phyloP scores from a whole-genome alignment of 2,329 filamentous ascomycete genomes.

The Colletotrichum caudatum region DNA sequence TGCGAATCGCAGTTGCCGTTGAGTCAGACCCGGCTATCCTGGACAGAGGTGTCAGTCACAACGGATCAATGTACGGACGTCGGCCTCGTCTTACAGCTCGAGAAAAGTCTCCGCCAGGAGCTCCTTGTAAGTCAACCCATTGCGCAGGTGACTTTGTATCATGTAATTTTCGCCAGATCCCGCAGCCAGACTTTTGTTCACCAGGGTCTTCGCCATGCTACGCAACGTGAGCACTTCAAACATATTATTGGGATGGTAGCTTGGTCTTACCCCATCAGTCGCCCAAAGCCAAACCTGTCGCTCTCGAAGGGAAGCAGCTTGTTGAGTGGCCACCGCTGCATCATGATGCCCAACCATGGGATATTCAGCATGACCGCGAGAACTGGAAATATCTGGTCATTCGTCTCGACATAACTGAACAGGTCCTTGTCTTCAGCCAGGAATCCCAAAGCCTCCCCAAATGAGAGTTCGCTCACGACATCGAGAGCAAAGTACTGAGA shows the following conservation, averaged over 20 bases:
- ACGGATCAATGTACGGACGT: not conserved
- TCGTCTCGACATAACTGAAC: slow-evolving; percentile 42
- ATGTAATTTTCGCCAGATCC: slow-evolving; percentile 48
- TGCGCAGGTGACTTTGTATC: slow-evolving; percentile 47
- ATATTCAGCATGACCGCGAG: slow-evolving; percentile 44
- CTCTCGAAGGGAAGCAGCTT: slow-evolving; percentile 44
- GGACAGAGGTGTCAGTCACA: not conserved
- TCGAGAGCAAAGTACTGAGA: slow-evolving; percentile 45
- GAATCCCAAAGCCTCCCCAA: slow-evolving; percentile 47
- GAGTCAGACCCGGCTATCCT: slow-evolving; percentile 54
- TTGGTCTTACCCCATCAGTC: slow-evolving; percentile 43
- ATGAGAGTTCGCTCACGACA: slow-evolving; percentile 46
- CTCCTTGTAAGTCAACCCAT: slow-evolving; percentile 46
- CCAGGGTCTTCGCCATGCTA: slow-evolving; percentile 47
- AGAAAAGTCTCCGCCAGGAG: slow-evolving; percentile 46
- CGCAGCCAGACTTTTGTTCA: slow-evolving; percentile 44
- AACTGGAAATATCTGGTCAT: slow-evolving; percentile 32
- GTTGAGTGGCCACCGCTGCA: slow-evolving; percentile 43
- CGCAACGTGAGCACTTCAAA: not conserved
- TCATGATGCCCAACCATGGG: slow-evolving; percentile 43
- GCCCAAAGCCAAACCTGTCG: slow-evolving; percentile 52
- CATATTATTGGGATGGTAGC: fast-evolving
- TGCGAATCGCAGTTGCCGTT: slow-evolving; percentile 54
- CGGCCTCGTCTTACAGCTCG: slow-evolving; percentile 27
- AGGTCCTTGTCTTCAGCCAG: slow-evolving; percentile 45